Percentiles rank a stretch among this genome's conserved stretches.
Evolutionary conservation across 306 rosid species (phyloP).

Genomic region (Acacia acuminata): DNA sequence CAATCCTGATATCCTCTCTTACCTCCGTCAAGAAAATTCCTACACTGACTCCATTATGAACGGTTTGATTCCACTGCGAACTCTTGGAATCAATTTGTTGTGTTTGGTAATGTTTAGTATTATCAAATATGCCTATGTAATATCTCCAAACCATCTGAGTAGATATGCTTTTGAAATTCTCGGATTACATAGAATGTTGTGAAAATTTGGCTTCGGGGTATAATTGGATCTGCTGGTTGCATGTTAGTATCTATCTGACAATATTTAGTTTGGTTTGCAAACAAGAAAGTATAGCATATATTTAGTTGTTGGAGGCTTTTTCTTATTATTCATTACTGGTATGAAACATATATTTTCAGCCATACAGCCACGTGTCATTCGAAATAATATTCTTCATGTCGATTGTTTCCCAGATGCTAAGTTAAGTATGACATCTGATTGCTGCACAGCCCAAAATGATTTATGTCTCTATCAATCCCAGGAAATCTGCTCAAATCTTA

Average conservation of each 20-base stretch:
- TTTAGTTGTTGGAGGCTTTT: neutral
- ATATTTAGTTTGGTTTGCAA: neutral
- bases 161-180: neutral
- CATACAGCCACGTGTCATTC: neutral
- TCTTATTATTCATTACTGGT: neutral
- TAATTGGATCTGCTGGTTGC: neutral
- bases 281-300: neutral
- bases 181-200: neutral
- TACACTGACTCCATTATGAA: conserved; percentile 66
- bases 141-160: neutral
- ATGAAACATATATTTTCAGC: neutral
- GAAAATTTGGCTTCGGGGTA: neutral
- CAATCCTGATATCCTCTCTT: conserved; percentile 58
- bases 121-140: neutral
- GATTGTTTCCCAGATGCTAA: neutral
- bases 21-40: conserved; percentile 69
- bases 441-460: neutral
- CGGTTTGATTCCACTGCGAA: conserved; percentile 39
- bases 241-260: neutral
- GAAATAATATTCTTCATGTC: neutral
- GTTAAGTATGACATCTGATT: neutral
- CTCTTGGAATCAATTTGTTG: neutral
- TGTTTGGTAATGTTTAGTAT: neutral
- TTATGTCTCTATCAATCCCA: neutral
- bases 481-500: neutral